Conservation (phyloP, 768 basidiomycete genomes). For the Termitomyces heimii region DNA sequence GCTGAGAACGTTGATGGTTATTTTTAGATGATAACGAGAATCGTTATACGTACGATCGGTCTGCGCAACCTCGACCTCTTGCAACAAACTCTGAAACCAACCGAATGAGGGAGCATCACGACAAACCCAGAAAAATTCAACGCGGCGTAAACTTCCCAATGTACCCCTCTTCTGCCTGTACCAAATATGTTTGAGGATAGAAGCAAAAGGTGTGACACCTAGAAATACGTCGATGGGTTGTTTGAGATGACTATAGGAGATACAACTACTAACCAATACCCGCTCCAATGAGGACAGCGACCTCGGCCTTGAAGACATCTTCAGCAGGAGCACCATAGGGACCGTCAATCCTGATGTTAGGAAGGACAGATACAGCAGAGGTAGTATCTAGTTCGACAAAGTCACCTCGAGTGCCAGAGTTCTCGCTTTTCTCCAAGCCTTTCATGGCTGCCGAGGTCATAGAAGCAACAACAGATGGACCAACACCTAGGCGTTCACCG, state of each 20-base stretch:
- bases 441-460: conserved; percentile 79
- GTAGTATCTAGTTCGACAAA: conserved; percentile 72
- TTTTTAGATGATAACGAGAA: no score
- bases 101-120: conserved; percentile 96
- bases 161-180: conserved; percentile 79
- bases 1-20: conserved; percentile 38
- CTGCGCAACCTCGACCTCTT: conserved; percentile 85
- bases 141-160: conserved; percentile 76
- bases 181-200: conserved; percentile 95
- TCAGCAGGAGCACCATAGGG: conserved; percentile 93
- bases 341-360: conserved; percentile 76
- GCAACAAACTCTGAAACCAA: conserved; percentile 90
- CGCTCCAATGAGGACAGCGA: conserved; percentile 88
- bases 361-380: conserved; percentile 47
- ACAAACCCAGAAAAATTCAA: conserved; percentile 94
- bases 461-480: conserved; percentile 67
- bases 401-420: conserved; percentile 54
- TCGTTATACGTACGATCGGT: conserved; percentile 65
- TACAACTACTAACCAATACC: conserved; percentile 67
- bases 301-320: conserved; percentile 81
- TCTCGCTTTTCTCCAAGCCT: conserved; percentile 60
- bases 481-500: conserved; percentile 81
- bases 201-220: conserved; percentile 93
- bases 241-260: background rate
- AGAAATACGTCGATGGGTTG: conserved; percentile 3